phyloP scores from a whole-genome alignment of 2,329 filamentous ascomycete species.

The Fusarium transvaalense region DNA sequence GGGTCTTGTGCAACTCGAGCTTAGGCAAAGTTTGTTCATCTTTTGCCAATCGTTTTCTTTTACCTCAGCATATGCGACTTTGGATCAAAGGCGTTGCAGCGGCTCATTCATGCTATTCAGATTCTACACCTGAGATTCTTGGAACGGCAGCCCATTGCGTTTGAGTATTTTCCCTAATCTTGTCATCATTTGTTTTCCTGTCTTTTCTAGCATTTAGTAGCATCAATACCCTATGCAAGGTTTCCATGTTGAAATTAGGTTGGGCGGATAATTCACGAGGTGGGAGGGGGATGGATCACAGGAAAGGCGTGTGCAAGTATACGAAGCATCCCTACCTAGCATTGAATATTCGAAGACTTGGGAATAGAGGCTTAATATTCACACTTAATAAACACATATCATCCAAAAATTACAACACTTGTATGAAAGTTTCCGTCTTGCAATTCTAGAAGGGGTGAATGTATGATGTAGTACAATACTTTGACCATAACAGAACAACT shows the following conservation, averaged over 20 bases:
- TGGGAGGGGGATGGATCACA: neutral
- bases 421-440: neutral
- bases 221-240: constrained; percentile 29
- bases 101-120: neutral
- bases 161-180: constrained; percentile 1
- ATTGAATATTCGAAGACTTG: constrained; percentile 1
- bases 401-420: neutral
- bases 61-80: constrained; percentile 12
- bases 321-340: neutral
- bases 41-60: constrained; percentile 10
- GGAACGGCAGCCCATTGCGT: neutral
- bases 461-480: neutral
- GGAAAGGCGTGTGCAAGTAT: neutral
- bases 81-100: constrained; percentile 12
- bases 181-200: constrained; percentile 7
- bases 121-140: neutral
- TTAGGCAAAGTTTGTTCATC: constrained; percentile 3
- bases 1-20: neutral
- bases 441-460: neutral
- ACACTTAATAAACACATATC: constrained; percentile 11
- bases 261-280: constrained; percentile 5
- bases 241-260: constrained; percentile 15
- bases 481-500: neutral
- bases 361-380: neutral
- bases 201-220: constrained; percentile 14